Base-by-base conservation (phyloP, 768 basidiomycete genomes). In the Pleurotus citrinopileatus region DNA sequence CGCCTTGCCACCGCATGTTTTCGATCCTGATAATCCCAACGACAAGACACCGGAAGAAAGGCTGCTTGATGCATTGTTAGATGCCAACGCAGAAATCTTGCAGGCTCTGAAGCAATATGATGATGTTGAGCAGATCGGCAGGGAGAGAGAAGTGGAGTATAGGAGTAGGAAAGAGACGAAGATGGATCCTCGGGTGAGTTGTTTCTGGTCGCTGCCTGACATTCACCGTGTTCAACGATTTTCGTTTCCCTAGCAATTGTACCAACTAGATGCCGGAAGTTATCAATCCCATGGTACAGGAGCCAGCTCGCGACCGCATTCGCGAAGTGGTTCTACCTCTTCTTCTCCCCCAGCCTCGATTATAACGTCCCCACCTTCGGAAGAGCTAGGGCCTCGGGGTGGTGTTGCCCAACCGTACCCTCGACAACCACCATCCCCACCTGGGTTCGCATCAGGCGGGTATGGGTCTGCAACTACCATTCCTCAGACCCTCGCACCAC, bases 21-120 rank as follows among this genome's bases (percentile, higher is more conserved):
- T 20, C 26, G 66, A 56, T 60, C 60, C 51, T 64, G 71, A 74
- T 40, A 57, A 61, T 47, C 60, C 69, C 36, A 59, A 61, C 6
- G 79, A 82, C 53, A 64, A 74, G 54, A 93, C 93, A 0, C 64
- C 70, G 7, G 91, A 94, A 66, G 91, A 94, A 64, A 73, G 83
- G 59, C 77, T 94, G 4, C 74, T 95, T 29, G 86, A 79, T 6
- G 80, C 81, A 12, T 70, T 95, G 55, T 76, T 96, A 17, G 81
- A 73, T 17, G 87, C 92, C 4, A 87, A 94, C 64, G 84, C 77
- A 51, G 83, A 84, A 42, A 75, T 95, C 22, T 57, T 85, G 2
- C 84, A 81, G 32, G 87, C 84, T 2, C 65, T 94, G 54, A 73
- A 77, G 47, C 81, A 89, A 62, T 86, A 93, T 60, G 87, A 93